phyloP scores from a whole-genome alignment of 805 yeast species.

The Candida nemodendra region DNA sequence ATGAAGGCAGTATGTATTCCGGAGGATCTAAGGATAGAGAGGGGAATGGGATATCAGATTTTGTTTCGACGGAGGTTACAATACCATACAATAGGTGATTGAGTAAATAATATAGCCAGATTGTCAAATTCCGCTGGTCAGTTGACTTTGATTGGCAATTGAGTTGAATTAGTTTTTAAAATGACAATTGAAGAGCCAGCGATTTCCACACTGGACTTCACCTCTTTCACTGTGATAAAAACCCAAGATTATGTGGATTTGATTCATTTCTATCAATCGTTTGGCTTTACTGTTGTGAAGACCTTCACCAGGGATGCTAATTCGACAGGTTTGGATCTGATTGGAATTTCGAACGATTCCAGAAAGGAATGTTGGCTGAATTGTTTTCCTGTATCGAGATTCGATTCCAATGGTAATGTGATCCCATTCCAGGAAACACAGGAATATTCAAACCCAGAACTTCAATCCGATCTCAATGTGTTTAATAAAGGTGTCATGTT shows the following conservation, averaged over 20 bases:
- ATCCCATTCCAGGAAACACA: conserved; percentile 39
- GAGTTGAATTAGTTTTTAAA: too few species aligned
- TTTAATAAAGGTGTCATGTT: conserved; percentile 43
- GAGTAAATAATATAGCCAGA: too few species aligned
- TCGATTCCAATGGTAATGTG: conserved; percentile 16
- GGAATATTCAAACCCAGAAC: conserved; percentile 25
- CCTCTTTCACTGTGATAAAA: conserved; percentile 59
- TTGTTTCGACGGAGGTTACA: too few species aligned
- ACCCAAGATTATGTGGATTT: conserved; percentile 45
- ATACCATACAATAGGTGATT: too few species aligned
- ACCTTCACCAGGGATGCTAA: conserved; percentile 55
- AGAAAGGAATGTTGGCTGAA: conserved; percentile 72
- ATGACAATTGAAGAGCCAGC: conserved; percentile 10
- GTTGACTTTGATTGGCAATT: too few species aligned
- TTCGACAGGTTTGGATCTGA: conserved; percentile 31
- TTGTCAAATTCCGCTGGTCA: too few species aligned
- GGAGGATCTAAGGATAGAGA: too few species aligned
- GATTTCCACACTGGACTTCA: conserved; percentile 43
- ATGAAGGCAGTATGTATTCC: too few species aligned
- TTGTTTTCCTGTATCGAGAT: conserved; percentile 49
- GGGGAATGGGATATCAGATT: too few species aligned
- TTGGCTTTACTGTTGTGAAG: conserved; percentile 63
- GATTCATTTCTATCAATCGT: conserved; percentile 52
- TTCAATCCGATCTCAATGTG: conserved; percentile 6
- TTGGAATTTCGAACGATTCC: conserved; percentile 66